Evolutionary conservation across 805 yeast genomes (phyloP).

Genomic region (Saturnispora gosingensis): DNA sequence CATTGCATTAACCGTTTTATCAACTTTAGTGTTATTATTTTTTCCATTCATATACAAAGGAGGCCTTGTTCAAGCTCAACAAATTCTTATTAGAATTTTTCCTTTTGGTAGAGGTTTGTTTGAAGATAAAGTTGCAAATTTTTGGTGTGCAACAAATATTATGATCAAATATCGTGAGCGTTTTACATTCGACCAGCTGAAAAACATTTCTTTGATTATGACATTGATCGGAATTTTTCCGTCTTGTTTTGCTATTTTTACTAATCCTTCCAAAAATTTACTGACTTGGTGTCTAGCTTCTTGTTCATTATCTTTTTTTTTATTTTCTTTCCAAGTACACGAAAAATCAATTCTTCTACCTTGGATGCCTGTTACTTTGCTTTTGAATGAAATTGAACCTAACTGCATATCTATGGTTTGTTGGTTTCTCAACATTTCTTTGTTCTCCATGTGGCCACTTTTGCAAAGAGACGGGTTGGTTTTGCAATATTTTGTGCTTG

Average conservation of each 20-base stretch:
- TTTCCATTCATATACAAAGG: constrained; percentile 51
- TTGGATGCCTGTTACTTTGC: constrained; percentile 68
- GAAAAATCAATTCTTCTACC: constrained; percentile 90
- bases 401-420: constrained; percentile 62
- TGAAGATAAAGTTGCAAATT: constrained; percentile 95
- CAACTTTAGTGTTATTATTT: constrained; percentile 42
- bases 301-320: constrained; percentile 77
- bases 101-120: constrained; percentile 91
- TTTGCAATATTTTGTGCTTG: constrained; percentile 60
- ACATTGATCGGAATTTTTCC: constrained; percentile 51
- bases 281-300: constrained; percentile 70
- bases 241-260: constrained; percentile 39
- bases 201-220: constrained; percentile 42
- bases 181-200: constrained; percentile 50
- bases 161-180: constrained; percentile 56
- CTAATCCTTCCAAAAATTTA: constrained; percentile 41
- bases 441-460: constrained; percentile 84
- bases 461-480: constrained; percentile 63
- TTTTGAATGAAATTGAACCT: constrained; percentile 47
- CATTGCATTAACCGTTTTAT: constrained; percentile 55
- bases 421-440: constrained; percentile 81
- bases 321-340: constrained; percentile 93
- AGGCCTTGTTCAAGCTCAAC: constrained; percentile 40
- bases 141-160: constrained; percentile 92
- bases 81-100: constrained; percentile 61